phyloP scores from a whole-genome alignment of 1,284 basidiomycete genomes.

The Porodaedalea pini region DNA sequence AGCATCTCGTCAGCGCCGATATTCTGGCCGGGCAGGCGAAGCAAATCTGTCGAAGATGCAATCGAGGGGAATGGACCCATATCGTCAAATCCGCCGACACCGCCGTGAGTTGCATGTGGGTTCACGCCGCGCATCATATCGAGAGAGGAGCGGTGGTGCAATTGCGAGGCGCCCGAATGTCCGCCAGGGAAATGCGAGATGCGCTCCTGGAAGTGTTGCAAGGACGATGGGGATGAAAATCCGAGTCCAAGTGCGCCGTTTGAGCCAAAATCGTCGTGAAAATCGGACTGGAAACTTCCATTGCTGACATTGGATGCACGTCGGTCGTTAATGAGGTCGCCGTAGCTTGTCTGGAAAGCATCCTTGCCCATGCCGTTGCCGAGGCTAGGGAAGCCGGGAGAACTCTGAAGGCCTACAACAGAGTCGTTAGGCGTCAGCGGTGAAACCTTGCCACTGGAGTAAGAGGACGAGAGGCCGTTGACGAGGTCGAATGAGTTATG shows the following conservation, averaged over 20 bases:
- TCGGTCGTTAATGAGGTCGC: conserved; percentile 48
- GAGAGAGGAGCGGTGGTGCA: conserved; percentile 37
- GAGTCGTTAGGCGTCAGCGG: conserved; percentile 68
- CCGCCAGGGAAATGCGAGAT: conserved; percentile 50
- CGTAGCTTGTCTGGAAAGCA: conserved; percentile 34
- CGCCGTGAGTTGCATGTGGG: conserved; percentile 60
- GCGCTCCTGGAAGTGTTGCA: conserved; percentile 57
- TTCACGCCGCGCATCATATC: conserved; percentile 64
- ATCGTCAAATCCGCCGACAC: conserved; percentile 50
- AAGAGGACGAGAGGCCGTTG: conserved; percentile 54
- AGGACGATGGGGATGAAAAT: conserved; percentile 36
- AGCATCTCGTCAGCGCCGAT: conserved; percentile 54
- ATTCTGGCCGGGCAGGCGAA: conserved; percentile 47
- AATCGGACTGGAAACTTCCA: conserved; percentile 50
- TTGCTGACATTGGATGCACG: conserved; percentile 46
- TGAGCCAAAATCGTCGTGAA: conserved; percentile 49
- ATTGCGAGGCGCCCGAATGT: conserved; percentile 35
- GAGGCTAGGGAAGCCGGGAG: conserved; percentile 47
- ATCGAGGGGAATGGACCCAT: conserved; percentile 52
- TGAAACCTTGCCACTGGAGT: conserved; percentile 68
- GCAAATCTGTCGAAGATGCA: conserved; percentile 50
- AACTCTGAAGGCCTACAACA: conserved; percentile 49
- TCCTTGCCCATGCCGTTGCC: conserved; percentile 46
- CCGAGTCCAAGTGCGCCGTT: conserved; percentile 42
- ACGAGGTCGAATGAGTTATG: conserved; percentile 61